Conservation (phyloP, 176 grass and related monocot genomes). For the Poa pratensis region DNA sequence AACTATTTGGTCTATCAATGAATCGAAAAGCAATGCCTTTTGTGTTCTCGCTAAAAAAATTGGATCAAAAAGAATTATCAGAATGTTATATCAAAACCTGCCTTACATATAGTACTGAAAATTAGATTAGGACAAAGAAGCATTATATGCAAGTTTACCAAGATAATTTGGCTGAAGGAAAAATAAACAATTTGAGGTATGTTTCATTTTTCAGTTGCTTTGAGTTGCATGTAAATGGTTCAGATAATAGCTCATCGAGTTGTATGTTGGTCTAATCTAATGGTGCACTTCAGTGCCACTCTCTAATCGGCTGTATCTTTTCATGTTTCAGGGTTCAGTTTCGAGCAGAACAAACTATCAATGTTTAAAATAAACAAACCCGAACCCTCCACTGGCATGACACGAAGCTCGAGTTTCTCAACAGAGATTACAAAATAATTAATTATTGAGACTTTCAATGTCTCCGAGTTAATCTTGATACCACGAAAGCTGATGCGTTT, state of each 20-base stretch:
- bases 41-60: no score
- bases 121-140: not conserved
- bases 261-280: not conserved
- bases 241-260: not conserved
- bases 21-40: no score
- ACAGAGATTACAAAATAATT: no score
- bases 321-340: not conserved
- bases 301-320: not conserved
- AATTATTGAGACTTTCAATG: not conserved
- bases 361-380: no score
- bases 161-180: not conserved
- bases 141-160: not conserved
- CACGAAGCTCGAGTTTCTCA: no score
- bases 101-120: not conserved
- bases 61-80: not conserved
- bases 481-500: not conserved
- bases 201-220: not conserved
- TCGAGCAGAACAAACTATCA: no score
- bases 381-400: no score
- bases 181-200: not conserved
- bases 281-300: not conserved
- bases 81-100: not conserved
- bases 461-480: not conserved
- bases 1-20: not conserved
- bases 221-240: not conserved